Conservation (phyloP, 805 yeast species). For the Ogataea neopini region DNA sequence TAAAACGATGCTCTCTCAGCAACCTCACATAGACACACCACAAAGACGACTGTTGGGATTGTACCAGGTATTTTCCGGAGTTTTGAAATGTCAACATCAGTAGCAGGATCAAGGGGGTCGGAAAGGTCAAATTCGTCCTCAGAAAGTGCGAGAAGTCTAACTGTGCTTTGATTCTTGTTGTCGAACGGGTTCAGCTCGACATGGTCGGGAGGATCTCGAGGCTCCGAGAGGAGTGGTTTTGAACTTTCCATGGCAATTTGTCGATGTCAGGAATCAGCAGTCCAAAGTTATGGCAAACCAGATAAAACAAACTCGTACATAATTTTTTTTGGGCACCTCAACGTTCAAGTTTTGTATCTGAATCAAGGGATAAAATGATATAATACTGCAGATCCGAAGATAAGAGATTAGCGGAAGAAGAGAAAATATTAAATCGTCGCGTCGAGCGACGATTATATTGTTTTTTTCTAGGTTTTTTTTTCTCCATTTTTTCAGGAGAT, state of each 20-base stretch:
- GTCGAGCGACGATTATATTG: slow-evolving; percentile 13
- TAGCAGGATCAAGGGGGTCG: slow-evolving; percentile 5
- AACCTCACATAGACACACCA: slow-evolving; percentile 43
- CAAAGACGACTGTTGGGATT: slow-evolving; percentile 27
- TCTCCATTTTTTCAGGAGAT: background rate
- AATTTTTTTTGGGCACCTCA: background rate
- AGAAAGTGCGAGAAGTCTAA: background rate
- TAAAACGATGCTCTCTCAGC: slow-evolving; percentile 58
- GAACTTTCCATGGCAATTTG: background rate
- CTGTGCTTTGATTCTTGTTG: background rate
- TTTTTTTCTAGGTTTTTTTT: background rate
- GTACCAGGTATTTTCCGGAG: slow-evolving; percentile 27
- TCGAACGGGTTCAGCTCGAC: background rate
- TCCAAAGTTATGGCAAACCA: too few species aligned
- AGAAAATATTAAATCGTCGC: background rate
- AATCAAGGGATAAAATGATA: background rate
- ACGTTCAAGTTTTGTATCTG: background rate
- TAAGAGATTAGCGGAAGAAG: background rate
- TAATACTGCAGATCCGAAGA: slow-evolving; percentile 1
- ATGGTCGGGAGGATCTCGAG: background rate
- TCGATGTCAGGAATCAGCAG: too few species aligned
- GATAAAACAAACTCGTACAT: too few species aligned
- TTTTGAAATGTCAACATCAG: slow-evolving; percentile 1
- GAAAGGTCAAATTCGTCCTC: background rate
- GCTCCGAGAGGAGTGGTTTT: background rate